These are phyloP conservation scores for Orbilia oligospora DNA, from an alignment of 2,329 filamentous ascomycete genomes.

Conservation along the genomic window DNA sequence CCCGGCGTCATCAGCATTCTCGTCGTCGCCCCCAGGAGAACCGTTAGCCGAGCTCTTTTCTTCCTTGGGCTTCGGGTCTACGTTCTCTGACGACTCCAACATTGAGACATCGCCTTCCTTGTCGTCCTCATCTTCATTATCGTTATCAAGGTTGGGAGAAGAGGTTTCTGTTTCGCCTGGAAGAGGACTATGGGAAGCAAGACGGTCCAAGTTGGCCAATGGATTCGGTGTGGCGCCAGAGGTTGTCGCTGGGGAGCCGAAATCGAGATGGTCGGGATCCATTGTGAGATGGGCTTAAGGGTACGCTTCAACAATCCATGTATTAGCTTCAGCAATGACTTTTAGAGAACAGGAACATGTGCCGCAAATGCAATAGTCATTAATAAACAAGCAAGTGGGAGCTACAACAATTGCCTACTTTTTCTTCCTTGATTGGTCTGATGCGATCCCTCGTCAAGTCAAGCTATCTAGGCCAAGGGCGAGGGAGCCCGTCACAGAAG, in stretches of 20 bases:
- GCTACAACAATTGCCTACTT: constrained; percentile 4
- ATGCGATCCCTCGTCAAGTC: constrained; percentile 23
- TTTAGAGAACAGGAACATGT: not conserved
- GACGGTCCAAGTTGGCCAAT: constrained; percentile 55
- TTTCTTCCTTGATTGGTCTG: constrained; percentile 8
- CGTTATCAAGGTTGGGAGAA: constrained; percentile 56
- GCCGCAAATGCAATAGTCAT: constrained; percentile 2
- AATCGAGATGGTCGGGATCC: constrained; percentile 53
- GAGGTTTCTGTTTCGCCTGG: constrained; percentile 59
- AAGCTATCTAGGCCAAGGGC: constrained; percentile 23
- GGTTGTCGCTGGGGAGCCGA: constrained; percentile 54
- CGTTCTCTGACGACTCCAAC: constrained; percentile 62
- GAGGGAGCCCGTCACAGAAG: constrained; percentile 17
- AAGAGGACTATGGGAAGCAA: constrained; percentile 56
- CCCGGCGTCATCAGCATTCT: constrained; percentile 47
- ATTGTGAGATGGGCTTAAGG: constrained; percentile 19
- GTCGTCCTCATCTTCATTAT: constrained; percentile 62
- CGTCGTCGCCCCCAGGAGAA: constrained; percentile 57
- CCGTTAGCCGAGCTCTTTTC: constrained; percentile 58
- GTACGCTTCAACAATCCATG: constrained; percentile 14
- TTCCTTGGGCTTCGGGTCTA: constrained; percentile 54
- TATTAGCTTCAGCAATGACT: constrained; percentile 7
- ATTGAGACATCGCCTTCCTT: constrained; percentile 62
- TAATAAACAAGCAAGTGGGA: not conserved
- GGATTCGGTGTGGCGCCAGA: constrained; percentile 54